Percentiles rank a stretch among this genome's conserved stretches.
phyloP scores from a whole-genome alignment of 2,329 filamentous ascomycete species.

The Colletotrichum somersetense region DNA sequence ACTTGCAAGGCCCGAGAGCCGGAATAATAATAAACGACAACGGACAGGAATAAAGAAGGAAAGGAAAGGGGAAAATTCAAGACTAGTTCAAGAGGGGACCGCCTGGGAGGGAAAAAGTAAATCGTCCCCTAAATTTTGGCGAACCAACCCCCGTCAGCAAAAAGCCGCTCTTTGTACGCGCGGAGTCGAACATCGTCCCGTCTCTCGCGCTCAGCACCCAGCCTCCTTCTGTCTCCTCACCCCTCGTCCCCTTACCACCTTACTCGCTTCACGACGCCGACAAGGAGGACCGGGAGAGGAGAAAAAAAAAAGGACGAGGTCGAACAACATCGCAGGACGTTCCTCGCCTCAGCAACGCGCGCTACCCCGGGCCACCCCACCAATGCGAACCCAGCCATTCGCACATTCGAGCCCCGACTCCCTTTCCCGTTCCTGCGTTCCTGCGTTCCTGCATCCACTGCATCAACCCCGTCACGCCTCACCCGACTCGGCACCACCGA shows the following conservation, averaged over 20 bases:
- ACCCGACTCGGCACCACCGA: constrained; percentile 32
- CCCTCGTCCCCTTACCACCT: constrained; percentile 38
- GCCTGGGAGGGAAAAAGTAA: constrained; percentile 22
- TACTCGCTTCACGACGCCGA: constrained; percentile 38
- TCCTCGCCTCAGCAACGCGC: constrained; percentile 45
- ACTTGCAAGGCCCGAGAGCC: constrained; percentile 25
- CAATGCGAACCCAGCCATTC: constrained; percentile 62
- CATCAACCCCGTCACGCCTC: constrained; percentile 36
- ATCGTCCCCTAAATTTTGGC: constrained; percentile 31
- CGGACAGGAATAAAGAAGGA: constrained; percentile 10
- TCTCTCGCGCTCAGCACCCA: constrained; percentile 32
- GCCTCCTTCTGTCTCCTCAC: constrained; percentile 34
- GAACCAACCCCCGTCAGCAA: constrained; percentile 41
- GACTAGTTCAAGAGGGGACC: constrained; percentile 22
- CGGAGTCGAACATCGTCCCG: constrained; percentile 36
- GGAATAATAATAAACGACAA: constrained; percentile 32
- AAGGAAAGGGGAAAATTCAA: neutral
- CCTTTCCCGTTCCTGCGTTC: constrained; percentile 47
- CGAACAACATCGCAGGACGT: constrained; percentile 48
- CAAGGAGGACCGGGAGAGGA: constrained; percentile 36
- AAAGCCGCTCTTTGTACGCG: constrained; percentile 32
- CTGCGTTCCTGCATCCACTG: constrained; percentile 42
- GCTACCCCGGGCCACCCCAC: constrained; percentile 49
- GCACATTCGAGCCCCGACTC: constrained; percentile 52
- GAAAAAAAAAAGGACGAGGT: constrained; percentile 55